These are phyloP conservation scores for Aphanomyces cochlioides DNA, from an alignment of 352 stramenopile species.

Conservation along the genomic window DNA sequence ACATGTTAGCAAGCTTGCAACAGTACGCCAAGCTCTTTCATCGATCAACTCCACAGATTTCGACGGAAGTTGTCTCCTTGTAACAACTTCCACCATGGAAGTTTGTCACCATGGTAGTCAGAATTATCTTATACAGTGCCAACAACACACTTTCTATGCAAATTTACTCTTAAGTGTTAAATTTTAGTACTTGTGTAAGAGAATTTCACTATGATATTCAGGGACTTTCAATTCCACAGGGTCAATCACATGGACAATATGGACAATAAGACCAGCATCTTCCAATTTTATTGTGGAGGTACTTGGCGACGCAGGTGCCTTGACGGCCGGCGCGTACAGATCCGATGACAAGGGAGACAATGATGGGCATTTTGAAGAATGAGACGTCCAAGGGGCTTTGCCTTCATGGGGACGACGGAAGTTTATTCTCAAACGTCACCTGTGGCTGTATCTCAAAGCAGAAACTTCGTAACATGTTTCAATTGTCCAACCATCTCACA, in stretches of 20 bases:
- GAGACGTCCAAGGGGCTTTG: not conserved
- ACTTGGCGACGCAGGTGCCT: constrained; percentile 19
- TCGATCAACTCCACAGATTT: too few relatives aligned
- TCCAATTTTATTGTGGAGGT: not conserved
- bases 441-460: not conserved
- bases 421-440: not conserved
- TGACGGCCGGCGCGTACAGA: constrained; percentile 11
- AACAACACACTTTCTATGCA: too few relatives aligned
- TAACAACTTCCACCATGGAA: too few relatives aligned
- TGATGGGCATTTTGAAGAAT: constrained; percentile 1
- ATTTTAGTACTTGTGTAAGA: too few relatives aligned
- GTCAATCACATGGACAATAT: constrained; percentile 22
- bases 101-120: too few relatives aligned
- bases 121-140: too few relatives aligned
- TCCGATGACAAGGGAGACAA: constrained; percentile 8
- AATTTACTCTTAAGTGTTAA: too few relatives aligned
- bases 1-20: too few relatives aligned
- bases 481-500: not conserved
- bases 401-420: not conserved
- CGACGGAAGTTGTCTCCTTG: too few relatives aligned
- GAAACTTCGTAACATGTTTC: too few relatives aligned
- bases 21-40: too few relatives aligned
- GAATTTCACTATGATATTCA: too few relatives aligned
- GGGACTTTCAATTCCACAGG: not conserved
- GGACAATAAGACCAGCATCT: not conserved